Evolutionary conservation across 2,329 filamentous ascomycete genomes (phyloP).

Genomic region (Cadophora sp.): DNA sequence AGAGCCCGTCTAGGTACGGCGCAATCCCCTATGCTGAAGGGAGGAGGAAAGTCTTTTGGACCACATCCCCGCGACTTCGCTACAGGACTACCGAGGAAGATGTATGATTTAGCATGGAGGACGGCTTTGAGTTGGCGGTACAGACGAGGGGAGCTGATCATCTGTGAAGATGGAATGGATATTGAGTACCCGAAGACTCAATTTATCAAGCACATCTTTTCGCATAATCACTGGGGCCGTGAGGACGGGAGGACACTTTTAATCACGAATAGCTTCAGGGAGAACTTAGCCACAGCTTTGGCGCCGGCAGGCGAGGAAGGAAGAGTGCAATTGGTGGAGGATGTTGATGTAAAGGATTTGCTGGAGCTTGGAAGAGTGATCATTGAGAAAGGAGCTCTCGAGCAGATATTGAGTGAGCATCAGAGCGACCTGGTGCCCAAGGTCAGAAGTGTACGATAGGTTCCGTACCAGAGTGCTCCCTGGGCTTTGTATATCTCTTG

Average conservation of each 20-base stretch:
- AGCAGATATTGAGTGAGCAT: conserved; percentile 75
- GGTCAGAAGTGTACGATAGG: conserved; percentile 35
- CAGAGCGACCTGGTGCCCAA: conserved; percentile 64
- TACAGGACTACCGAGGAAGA: conserved; percentile 82
- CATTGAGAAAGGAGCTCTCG: conserved; percentile 82
- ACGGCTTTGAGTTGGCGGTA: conserved; percentile 94
- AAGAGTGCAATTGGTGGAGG: conserved; percentile 70
- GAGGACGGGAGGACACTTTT: conserved; percentile 75
- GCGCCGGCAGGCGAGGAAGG: conserved; percentile 69
- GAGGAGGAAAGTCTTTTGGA: conserved; percentile 90
- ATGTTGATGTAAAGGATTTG: conserved; percentile 95
- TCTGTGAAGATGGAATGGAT: conserved; percentile 81
- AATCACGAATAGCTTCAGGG: conserved; percentile 67
- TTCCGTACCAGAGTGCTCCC: conserved; percentile 11
- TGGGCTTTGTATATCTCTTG: conserved; percentile 18
- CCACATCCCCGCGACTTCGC: conserved; percentile 91
- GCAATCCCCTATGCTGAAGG: conserved; percentile 81
- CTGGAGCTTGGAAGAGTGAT: conserved; percentile 85
- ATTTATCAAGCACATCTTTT: conserved; percentile 72
- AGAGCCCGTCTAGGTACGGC: conserved; percentile 78
- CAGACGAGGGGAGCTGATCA: conserved; percentile 82
- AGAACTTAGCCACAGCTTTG: conserved; percentile 71
- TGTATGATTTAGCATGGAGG: conserved; percentile 95
- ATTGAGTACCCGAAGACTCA: conserved; percentile 59
- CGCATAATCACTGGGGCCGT: conserved; percentile 72